Evolutionary conservation across 129 eudicot genomes (phyloP), one percentile per base, ranked within the genome.

Genomic region (Tagetes patula): DNA sequence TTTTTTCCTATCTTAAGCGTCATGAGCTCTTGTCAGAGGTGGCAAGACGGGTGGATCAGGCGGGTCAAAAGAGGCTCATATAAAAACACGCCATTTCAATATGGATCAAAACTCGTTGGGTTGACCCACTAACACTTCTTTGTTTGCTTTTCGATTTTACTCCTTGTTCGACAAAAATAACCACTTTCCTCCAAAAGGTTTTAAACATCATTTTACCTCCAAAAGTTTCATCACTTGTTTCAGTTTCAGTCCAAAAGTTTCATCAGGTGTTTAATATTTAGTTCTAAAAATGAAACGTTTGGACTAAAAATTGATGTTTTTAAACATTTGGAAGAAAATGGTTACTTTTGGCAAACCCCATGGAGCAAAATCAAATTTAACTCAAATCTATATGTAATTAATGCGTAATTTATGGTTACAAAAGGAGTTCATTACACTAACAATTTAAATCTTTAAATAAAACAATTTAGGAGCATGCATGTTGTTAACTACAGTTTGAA

Each of bases 1-100:
- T 6, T 8, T 74, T 42, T 71, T 75, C 74, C 42, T 50, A 38
- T 61, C 32, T 65, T 4, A n/a, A 11, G 1, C 8, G 30, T 61
- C 42, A 20, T 3, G 27, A 14, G 36, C 37, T 69, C 60, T 56
- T 10, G 55, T 67, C 4, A 52, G 32, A 52, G 58, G 31, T n/a
- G 58, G 58, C 32, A n/a, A 52, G 58, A 14, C 8, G 8, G 58
- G 5, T 49, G 20, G 55, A 5, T 13, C 49, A 13, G 61, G 65
- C 20, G 6, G 27, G 40, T 33, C 10, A 13, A 62, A 62, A 62
- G 6, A 11, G 46, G 46, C 45, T 37, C 30, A 13, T 62, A 62
- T 6, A 31, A 32, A 59, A 59, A 56, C 4, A 1, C 12, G n/a
- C 31, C 13, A 30, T 56, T 6, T 55, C 10, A 55, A 7, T 55